Conservation (phyloP, 331 rosid species). For the Pyrus hybrid region DNA sequence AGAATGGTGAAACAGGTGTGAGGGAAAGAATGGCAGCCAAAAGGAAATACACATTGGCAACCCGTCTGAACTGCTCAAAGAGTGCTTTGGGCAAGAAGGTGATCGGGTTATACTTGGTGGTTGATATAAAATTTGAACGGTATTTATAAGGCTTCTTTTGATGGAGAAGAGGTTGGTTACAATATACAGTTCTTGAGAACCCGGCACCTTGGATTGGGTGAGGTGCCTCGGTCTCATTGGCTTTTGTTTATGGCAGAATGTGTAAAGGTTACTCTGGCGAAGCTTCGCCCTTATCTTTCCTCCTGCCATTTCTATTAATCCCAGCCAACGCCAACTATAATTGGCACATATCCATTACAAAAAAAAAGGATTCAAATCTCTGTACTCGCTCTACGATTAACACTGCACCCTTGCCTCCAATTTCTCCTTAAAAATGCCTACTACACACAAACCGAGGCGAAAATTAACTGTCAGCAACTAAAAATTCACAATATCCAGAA, state of each 20-base stretch:
- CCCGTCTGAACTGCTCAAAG: slow-evolving; percentile 92
- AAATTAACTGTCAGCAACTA: slow-evolving; percentile 1
- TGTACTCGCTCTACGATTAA: slow-evolving; percentile 12
- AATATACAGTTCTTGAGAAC: slow-evolving; percentile 55
- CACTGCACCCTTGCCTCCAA: slow-evolving; percentile 16
- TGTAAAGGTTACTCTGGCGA: slow-evolving; percentile 66
- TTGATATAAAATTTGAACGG: slow-evolving; percentile 64
- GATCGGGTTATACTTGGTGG: slow-evolving; percentile 70
- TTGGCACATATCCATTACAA: slow-evolving; percentile 23
- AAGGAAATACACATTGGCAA: slow-evolving; percentile 92
- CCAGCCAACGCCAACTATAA: slow-evolving; percentile 32
- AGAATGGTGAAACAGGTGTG: slow-evolving; percentile 73
- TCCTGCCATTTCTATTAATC: slow-evolving; percentile 42
- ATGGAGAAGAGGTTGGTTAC: slow-evolving; percentile 68
- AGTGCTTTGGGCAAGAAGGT: slow-evolving; percentile 94
- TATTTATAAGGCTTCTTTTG: slow-evolving; percentile 53
- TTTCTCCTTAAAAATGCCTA: slow-evolving; percentile 28
- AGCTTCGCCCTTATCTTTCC: slow-evolving; percentile 83
- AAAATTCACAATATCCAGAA: slow-evolving; percentile 8
- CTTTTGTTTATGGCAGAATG: slow-evolving; percentile 55
- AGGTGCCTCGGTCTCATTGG: slow-evolving; percentile 28
- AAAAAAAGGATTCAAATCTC: slow-evolving; percentile 12
- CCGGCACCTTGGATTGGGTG: slow-evolving; percentile 59
- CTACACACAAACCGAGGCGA: slow-evolving; percentile 7
- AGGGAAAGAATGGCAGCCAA: slow-evolving; percentile 73